Conservation (phyloP, 768 basidiomycete species). For the Filobasidium wieringae region DNA sequence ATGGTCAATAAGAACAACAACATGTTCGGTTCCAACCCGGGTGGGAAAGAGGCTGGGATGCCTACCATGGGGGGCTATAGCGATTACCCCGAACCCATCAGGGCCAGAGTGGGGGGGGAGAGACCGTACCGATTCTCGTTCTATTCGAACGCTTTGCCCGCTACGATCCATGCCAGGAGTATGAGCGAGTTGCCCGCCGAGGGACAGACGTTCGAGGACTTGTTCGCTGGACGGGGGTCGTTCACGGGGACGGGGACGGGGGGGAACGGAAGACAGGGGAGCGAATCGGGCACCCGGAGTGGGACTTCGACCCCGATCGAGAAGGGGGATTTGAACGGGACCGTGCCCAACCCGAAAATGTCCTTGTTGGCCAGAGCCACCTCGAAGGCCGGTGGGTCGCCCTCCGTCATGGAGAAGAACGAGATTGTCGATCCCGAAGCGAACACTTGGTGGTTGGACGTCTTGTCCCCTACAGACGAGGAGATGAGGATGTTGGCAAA, state of each 20-base stretch:
- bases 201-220: slow-evolving; percentile 79
- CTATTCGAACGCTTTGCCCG: slow-evolving; percentile 82
- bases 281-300: background rate
- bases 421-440: slow-evolving; percentile 50
- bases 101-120: slow-evolving; percentile 47
- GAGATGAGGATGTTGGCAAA: slow-evolving; percentile 97
- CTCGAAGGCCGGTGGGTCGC: slow-evolving; percentile 2
- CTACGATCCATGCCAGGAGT: slow-evolving; percentile 89
- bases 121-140: slow-evolving; percentile 96
- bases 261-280: background rate
- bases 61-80: slow-evolving; percentile 16
- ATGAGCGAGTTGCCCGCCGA: slow-evolving; percentile 87
- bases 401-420: background rate
- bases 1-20: slow-evolving; percentile 28
- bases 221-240: slow-evolving; percentile 49
- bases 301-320: background rate
- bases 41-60: background rate
- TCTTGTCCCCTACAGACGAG: slow-evolving; percentile 85
- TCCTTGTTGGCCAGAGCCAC: slow-evolving; percentile 37
- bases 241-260: slow-evolving; percentile 4
- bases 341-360: background rate
- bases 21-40: slow-evolving; percentile 3
- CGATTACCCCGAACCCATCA: slow-evolving; percentile 24
- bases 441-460: slow-evolving; percentile 95
- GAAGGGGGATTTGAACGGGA: background rate